Conservation (phyloP, 768 basidiomycete species). For the Coprinellus micaceus region DNA sequence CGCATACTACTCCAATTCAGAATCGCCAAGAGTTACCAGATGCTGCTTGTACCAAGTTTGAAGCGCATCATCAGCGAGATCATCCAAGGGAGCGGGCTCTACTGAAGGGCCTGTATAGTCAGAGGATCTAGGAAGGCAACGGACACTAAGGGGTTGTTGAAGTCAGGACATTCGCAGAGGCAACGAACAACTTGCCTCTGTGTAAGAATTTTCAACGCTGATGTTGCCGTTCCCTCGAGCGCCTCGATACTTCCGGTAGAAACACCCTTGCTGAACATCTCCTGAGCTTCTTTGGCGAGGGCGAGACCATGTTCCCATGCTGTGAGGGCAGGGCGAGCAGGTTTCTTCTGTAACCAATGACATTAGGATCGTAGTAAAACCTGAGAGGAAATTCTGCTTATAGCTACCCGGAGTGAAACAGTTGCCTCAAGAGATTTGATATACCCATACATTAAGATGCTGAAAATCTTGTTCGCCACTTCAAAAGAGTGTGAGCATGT, state of each 20-base stretch:
- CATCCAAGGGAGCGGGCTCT: not conserved
- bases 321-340: too few species aligned
- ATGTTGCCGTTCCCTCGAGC: not conserved
- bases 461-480: slow-evolving; percentile 20
- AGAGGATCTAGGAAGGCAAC: not conserved
- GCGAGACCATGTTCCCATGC: not conserved
- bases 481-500: slow-evolving; percentile 8
- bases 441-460: slow-evolving; percentile 18
- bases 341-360: too few species aligned
- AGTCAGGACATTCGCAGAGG: not conserved
- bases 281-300: not conserved
- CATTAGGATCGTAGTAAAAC: too few species aligned
- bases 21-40: not conserved
- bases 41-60: not conserved
- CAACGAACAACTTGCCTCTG: not conserved
- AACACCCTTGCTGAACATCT: not conserved
- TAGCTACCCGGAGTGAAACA: not conserved
- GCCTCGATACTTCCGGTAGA: not conserved
- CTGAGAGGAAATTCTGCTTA: too few species aligned
- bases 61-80: not conserved
- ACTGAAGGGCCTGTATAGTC: slow-evolving; percentile 1
- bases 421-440: slow-evolving; percentile 15
- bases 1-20: too few species aligned
- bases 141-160: not conserved
- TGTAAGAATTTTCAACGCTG: not conserved